Evolutionary conservation across 805 yeast genomes (phyloP).

Genomic region (Saccharomycopsis guyanensis): DNA sequence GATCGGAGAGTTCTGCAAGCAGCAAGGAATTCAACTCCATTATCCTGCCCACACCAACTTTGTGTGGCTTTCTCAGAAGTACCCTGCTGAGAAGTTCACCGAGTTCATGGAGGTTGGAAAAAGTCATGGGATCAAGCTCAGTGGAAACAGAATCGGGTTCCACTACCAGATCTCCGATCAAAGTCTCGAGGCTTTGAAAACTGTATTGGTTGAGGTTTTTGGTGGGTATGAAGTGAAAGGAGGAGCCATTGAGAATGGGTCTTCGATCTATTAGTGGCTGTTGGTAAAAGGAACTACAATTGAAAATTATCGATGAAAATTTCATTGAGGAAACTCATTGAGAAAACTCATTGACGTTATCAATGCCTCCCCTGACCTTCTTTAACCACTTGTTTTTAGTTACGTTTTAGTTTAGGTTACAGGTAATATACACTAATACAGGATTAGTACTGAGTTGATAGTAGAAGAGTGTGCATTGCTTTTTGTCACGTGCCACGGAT

Average conservation of each 20-base stretch:
- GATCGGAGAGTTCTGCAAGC: slow-evolving; percentile 45
- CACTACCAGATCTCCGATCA: slow-evolving; percentile 58
- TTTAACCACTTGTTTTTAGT: background rate
- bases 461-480: no score
- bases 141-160: slow-evolving; percentile 75
- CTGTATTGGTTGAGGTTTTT: slow-evolving; percentile 46
- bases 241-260: background rate
- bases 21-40: slow-evolving; percentile 49
- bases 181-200: slow-evolving; percentile 49
- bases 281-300: no score
- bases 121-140: slow-evolving; percentile 53
- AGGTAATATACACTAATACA: no score
- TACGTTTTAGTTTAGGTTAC: background rate
- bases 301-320: no score
- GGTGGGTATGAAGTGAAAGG: background rate
- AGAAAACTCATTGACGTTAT: no score
- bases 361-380: no score
- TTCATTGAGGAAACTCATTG: no score
- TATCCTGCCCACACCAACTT: slow-evolving; percentile 82
- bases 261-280: background rate
- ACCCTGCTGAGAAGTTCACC: slow-evolving; percentile 29
- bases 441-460: no score
- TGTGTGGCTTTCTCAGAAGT: slow-evolving; percentile 48
- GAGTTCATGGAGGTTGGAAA: slow-evolving; percentile 45
- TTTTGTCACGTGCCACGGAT: no score